Percentiles rank a stretch among this genome's conserved stretches.
phyloP scores from a whole-genome alignment of 768 basidiomycete species.

The Rhizopogon vesiculosus region DNA sequence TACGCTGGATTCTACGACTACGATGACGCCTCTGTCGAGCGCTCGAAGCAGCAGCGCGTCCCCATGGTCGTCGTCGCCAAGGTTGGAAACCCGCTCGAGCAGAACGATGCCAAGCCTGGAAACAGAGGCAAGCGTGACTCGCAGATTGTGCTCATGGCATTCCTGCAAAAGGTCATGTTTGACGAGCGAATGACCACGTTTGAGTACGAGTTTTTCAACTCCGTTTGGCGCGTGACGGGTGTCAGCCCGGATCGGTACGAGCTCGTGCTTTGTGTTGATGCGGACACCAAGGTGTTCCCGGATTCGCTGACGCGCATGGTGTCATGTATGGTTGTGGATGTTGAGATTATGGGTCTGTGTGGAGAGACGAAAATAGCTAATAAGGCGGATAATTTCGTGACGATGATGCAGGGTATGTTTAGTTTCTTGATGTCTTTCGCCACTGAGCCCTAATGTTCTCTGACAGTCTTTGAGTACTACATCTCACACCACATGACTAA shows the following conservation, averaged over 20 bases:
- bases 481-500: slow-evolving; percentile 99
- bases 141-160: slow-evolving; percentile 96
- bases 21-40: slow-evolving; percentile 84
- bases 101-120: slow-evolving; percentile 88
- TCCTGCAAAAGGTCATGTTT: slow-evolving; percentile 99
- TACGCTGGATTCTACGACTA: slow-evolving; percentile 98
- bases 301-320: slow-evolving; percentile 96
- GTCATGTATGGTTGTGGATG: slow-evolving; percentile 93
- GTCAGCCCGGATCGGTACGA: slow-evolving; percentile 96
- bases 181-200: slow-evolving; percentile 99
- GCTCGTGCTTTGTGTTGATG: slow-evolving; percentile 92
- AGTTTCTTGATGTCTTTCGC: slow-evolving; percentile 5
- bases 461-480: slow-evolving; percentile 96
- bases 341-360: slow-evolving; percentile 98
- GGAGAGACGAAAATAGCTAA: slow-evolving; percentile 99
- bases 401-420: slow-evolving; percentile 96
- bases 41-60: slow-evolving; percentile 92
- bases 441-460: not conserved
- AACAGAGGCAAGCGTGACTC: slow-evolving; percentile 99
- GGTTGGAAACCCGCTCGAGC: slow-evolving; percentile 88
- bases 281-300: slow-evolving; percentile 98
- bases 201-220: slow-evolving; percentile 99
- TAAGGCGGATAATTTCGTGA: slow-evolving; percentile 97
- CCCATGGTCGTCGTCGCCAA: slow-evolving; percentile 97
- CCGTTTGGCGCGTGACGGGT: slow-evolving; percentile 92